Evolutionary conservation across 108 stramenopile genomes (phyloP), one percentile per base, ranked within the genome.

Genomic region (Nitzschia sp.): DNA sequence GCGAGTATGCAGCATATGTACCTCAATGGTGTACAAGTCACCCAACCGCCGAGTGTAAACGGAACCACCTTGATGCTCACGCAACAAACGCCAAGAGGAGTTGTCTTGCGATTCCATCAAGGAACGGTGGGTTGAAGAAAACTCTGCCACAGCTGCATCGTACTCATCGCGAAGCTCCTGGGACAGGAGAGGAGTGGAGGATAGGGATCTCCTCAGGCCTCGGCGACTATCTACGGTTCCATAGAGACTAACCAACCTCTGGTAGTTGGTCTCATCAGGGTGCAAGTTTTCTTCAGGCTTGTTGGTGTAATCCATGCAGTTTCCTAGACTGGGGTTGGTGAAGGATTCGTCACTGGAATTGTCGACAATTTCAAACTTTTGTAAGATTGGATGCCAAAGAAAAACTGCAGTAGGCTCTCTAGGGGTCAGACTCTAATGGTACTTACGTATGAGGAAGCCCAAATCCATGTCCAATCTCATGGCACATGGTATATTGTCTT

Each of bases 291-390:
- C 55, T 26, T 63, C 65, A 0, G 81, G 83, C 7, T 55, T 56
- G 26, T 76, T 80, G 26, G 91, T 88, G 48, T 93, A 93, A 69
- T 93, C 91, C 60, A 93, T 57, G 48, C 92, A 93, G 29, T 86
- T 78, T 42, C 88, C 88, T 20, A 77, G 63, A 58, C 85, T 76
- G 2, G 60, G 9, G 52, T 92, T 92, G 71, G 78, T 73, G 24
- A 86, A 82, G 44, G 77, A 82, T 64, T 92, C 91, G 29, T 58
- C 57, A 3, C 57, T 58, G 26, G 9, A 15, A 37, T 34, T 5
- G 29, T 34, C 29, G 29, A 3, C 29, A 34, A 34, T n/a, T n/a
- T n/a, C 29, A 34, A 34, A 34, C 1, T 34, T 5, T 34, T 5
- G 29, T 34, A 34, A 34, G 29, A 34, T 3, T 34, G 3, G 3